A percentile compares a stretch with the other conserved stretches of the same genome.
phyloP scores from a whole-genome alignment of 1,139 yeast species.

The Candida dubliniensis region DNA sequence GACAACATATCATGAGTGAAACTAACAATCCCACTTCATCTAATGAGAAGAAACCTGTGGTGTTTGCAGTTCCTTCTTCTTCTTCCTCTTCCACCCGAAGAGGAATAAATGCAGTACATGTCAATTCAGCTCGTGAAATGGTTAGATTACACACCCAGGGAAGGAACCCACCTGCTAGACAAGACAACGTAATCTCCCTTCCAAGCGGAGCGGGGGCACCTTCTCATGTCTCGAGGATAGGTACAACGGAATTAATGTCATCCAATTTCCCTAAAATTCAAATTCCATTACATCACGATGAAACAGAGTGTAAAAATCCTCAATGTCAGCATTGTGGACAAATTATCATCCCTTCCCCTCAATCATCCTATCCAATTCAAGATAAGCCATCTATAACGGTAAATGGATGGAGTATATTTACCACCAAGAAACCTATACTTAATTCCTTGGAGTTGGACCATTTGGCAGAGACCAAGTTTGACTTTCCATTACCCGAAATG shows the following conservation, averaged over 20 bases:
- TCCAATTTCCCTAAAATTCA: conserved; percentile 8
- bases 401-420: conserved; percentile 73
- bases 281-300: conserved; percentile 9
- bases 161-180: conserved; percentile 27
- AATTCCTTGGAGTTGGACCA: conserved; percentile 72
- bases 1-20: conserved; percentile 2
- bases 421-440: conserved; percentile 75
- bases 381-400: conserved; percentile 68
- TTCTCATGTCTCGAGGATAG: not conserved
- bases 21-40: not conserved
- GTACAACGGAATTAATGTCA: conserved; percentile 1
- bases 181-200: conserved; percentile 7
- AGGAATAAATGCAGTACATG: conserved; percentile 56
- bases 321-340: conserved; percentile 66
- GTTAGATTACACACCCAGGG: conserved; percentile 43
- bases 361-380: conserved; percentile 57
- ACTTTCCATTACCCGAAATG: conserved; percentile 94
- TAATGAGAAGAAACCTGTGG: conserved; percentile 1
- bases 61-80: conserved; percentile 8
- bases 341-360: conserved; percentile 74
- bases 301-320: conserved; percentile 44
- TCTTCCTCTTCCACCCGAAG: conserved; percentile 1
- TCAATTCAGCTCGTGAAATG: conserved; percentile 67
- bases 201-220: not conserved
- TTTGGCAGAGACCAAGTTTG: conserved; percentile 51